These are phyloP conservation scores for Galerina marginata DNA, from an alignment of 768 basidiomycete species.

Conservation along the genomic window DNA sequence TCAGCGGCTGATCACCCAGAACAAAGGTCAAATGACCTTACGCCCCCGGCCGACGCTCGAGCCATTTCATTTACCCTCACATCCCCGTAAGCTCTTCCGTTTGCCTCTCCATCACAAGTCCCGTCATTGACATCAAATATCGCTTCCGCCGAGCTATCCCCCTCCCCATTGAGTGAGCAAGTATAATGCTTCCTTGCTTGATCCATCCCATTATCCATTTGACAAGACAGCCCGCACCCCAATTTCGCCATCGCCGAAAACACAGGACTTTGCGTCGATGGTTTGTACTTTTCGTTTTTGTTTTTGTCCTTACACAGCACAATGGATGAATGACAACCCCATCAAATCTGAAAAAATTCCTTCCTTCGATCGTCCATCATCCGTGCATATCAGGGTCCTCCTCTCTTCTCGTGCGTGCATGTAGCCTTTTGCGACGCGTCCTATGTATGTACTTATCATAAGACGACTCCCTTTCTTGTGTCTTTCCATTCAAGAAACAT, in stretches of 20 bases:
- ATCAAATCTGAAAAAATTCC: neutral
- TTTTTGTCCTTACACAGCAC: neutral
- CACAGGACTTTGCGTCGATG: neutral
- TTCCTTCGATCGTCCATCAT: neutral
- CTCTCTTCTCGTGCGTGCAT: too few species aligned
- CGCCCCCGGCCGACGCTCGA: neutral
- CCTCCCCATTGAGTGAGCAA: neutral
- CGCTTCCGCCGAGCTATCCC: too few species aligned
- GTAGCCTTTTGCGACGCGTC: too few species aligned
- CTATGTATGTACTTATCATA: too few species aligned
- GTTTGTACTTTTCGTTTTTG: neutral
- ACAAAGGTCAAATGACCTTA: constrained; percentile 4
- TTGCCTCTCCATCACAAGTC: too few species aligned
- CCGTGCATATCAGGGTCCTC: too few species aligned
- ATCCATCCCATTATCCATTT: neutral
- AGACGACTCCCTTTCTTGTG: too few species aligned
- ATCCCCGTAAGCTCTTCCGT: constrained; percentile 4
- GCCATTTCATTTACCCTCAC: constrained; percentile 4
- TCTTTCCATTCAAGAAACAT: too few species aligned
- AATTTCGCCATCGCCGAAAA: constrained; percentile 5
- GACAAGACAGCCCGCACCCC: neutral
- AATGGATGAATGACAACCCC: neutral
- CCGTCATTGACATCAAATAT: too few species aligned
- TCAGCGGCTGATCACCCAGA: neutral
- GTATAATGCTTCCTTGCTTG: neutral